Evolutionary conservation across 108 stramenopile genomes (phyloP).

Genomic region (Fragilariopsis cylindrus): DNA sequence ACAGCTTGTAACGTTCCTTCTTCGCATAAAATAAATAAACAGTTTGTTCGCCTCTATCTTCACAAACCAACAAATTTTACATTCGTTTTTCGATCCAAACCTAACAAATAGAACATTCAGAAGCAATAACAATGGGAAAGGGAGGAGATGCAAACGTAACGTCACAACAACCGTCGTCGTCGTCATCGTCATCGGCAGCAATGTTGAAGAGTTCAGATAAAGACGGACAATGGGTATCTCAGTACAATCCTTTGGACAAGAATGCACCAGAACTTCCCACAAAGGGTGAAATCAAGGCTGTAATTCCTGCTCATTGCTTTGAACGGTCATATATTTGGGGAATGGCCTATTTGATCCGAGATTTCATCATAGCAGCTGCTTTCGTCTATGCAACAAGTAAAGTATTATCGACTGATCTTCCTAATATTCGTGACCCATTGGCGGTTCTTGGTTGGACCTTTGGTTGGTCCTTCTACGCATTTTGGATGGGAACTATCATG

Average conservation of each 20-base stretch:
- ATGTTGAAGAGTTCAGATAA: slow-evolving; percentile 53
- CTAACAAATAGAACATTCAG: not conserved
- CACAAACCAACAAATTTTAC: not conserved
- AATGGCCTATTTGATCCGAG: slow-evolving; percentile 81
- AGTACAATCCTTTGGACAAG: slow-evolving; percentile 85
- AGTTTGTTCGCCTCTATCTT: too few relatives aligned
- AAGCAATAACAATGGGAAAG: slow-evolving; percentile 47
- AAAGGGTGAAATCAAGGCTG: slow-evolving; percentile 89
- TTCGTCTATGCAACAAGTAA: slow-evolving; percentile 74
- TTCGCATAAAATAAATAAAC: too few relatives aligned
- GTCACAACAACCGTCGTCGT: not conserved
- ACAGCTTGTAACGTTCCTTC: too few relatives aligned
- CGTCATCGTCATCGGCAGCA: slow-evolving; percentile 13
- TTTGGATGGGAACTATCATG: slow-evolving; percentile 95
- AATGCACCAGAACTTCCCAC: slow-evolving; percentile 85
- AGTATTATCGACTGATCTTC: slow-evolving; percentile 71
- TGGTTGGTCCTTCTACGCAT: slow-evolving; percentile 95
- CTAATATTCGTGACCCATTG: slow-evolving; percentile 35
- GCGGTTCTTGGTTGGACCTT: slow-evolving; percentile 51
- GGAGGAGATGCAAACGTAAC: slow-evolving; percentile 43
- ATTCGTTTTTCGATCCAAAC: not conserved
- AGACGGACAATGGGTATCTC: slow-evolving; percentile 58
- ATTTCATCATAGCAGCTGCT: slow-evolving; percentile 77
- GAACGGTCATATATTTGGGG: slow-evolving; percentile 84
- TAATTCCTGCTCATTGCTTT: slow-evolving; percentile 93